phyloP scores from a whole-genome alignment of 192 early-diverging fungal genomes.

The Chytriomyces sp. region DNA sequence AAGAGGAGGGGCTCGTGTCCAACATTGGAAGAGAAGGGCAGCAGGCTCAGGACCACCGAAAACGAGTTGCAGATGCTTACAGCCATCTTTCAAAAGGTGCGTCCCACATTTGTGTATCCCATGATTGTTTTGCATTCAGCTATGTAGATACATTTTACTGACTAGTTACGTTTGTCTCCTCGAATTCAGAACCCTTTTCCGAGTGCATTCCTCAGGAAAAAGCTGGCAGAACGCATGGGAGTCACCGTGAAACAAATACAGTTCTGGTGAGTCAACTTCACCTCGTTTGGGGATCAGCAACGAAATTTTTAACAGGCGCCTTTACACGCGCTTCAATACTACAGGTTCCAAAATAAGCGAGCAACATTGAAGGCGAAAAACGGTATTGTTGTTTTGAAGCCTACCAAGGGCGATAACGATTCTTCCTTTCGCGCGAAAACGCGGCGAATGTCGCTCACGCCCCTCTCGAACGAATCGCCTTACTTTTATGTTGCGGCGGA shows the following conservation, averaged over 20 bases:
- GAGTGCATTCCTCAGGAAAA: constrained; percentile 3
- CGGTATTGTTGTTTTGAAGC: neutral
- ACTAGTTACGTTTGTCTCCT: neutral
- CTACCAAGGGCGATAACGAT: neutral
- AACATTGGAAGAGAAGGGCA: neutral
- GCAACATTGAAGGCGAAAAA: neutral
- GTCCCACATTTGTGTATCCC: neutral
- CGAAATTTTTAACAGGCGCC: neutral
- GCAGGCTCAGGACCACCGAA: constrained; percentile 14
- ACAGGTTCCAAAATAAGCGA: neutral
- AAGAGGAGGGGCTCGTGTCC: neutral
- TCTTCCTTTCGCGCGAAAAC: neutral
- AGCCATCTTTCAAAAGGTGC: constrained; percentile 6
- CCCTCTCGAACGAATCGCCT: neutral
- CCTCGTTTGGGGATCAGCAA: neutral
- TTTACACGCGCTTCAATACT: neutral
- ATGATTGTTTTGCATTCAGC: neutral
- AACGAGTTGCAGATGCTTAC: constrained; percentile 13
- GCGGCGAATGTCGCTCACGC: neutral
- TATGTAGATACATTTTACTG: neutral
- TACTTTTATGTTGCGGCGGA: constrained; percentile 13
- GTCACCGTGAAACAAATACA: constrained; percentile 10
- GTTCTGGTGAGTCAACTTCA: neutral
- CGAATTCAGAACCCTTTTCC: constrained; percentile 15
- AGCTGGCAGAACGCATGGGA: constrained; percentile 5